phyloP scores from a whole-genome alignment of 192 early-diverging fungal genomes.

The Backusella australiensis region DNA sequence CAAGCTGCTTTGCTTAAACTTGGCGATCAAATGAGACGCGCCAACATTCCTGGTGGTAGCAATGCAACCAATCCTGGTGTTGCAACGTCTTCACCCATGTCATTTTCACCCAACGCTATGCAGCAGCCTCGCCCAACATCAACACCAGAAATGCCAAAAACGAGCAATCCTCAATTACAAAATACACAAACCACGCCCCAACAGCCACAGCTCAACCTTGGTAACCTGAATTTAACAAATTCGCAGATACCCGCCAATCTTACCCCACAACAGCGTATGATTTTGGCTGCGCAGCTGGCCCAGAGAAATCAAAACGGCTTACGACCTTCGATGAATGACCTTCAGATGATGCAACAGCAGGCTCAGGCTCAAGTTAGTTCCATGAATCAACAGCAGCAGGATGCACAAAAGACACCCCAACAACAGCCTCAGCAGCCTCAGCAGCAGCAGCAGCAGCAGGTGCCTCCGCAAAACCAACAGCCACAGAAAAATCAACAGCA shows the following conservation, averaged over 20 bases:
- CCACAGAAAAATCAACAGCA: constrained; percentile 12
- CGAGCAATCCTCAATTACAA: background rate
- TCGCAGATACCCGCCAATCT: constrained; percentile 7
- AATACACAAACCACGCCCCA: background rate
- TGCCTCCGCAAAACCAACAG: background rate
- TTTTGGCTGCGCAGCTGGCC: constrained; percentile 11
- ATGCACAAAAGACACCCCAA: background rate
- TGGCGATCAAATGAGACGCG: constrained; percentile 15
- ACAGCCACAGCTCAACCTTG: background rate
- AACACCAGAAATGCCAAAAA: background rate
- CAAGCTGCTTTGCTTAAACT: constrained; percentile 6
- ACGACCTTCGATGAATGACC: background rate
- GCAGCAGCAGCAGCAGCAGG: constrained; percentile 3
- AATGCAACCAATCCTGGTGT: background rate
- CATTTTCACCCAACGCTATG: background rate
- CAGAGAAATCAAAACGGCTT: constrained; percentile 11
- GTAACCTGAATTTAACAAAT: constrained; percentile 2
- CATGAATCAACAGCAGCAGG: background rate
- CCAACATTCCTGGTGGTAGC: background rate
- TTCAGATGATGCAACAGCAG: constrained; percentile 11
- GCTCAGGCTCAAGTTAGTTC: background rate
- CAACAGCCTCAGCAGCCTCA: background rate
- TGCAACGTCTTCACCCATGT: background rate
- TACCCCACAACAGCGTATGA: constrained; percentile 25
- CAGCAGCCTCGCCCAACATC: constrained; percentile 7